Evolutionary conservation across 2,329 filamentous ascomycete species (phyloP).

Genomic region (Diatrype stigma): DNA sequence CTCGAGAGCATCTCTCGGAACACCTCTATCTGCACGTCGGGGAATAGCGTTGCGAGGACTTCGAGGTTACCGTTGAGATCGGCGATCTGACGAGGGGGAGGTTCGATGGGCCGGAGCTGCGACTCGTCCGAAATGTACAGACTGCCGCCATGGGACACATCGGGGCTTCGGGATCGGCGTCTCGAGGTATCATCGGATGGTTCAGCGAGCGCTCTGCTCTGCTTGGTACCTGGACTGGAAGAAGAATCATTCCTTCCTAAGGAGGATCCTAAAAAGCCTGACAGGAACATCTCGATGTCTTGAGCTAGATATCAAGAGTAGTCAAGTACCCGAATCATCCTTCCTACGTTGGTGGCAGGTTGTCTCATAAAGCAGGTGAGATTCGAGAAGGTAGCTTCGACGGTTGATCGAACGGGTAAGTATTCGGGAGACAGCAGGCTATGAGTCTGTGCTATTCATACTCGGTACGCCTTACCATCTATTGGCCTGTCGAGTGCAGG

Average conservation of each 20-base stretch:
- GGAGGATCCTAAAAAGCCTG: conserved; percentile 17
- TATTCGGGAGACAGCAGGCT: no score
- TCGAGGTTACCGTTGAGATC: conserved; percentile 68
- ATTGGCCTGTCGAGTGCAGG: no score
- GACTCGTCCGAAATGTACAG: conserved; percentile 54
- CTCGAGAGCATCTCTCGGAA: conserved; percentile 75
- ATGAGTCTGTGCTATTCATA: no score
- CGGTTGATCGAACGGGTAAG: no score
- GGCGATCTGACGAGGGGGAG: conserved; percentile 58
- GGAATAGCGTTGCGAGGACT: conserved; percentile 68
- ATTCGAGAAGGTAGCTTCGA: no score
- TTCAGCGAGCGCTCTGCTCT: conserved; percentile 1
- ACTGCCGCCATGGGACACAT: conserved; percentile 16
- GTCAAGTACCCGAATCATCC: neutral
- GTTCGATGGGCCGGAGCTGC: conserved; percentile 44
- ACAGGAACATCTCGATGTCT: conserved; percentile 16
- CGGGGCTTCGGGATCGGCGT: conserved; percentile 14
- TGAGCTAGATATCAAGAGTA: neutral
- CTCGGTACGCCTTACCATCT: no score
- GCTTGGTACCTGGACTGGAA: conserved; percentile 11
- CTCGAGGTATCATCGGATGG: conserved; percentile 5
- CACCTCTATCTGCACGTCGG: conserved; percentile 75
- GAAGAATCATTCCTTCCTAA: conserved; percentile 16
- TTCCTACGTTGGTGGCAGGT: neutral
- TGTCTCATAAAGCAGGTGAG: no score